Conservation (phyloP, 108 stramenopile species). For the Chaetoceros tenuissimus region DNA sequence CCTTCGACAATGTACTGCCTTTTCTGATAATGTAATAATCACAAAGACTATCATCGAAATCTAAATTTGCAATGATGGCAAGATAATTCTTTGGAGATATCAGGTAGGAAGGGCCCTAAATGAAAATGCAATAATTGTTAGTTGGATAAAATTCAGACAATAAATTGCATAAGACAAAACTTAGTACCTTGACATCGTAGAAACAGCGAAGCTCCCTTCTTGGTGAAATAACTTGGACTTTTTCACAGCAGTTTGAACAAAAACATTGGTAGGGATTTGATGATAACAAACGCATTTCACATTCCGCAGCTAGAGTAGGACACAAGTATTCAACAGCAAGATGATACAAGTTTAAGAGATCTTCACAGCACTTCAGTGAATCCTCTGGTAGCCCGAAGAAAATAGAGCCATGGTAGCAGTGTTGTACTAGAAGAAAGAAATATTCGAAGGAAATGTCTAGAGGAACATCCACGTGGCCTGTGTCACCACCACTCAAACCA, state of each 20-base stretch:
- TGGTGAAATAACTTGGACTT: no score
- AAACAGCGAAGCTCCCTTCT: no score
- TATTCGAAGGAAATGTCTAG: constrained; percentile 30
- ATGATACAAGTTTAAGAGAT: constrained; percentile 52
- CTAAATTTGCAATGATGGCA: background rate
- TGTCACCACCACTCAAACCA: background rate
- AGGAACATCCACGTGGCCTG: constrained; percentile 3
- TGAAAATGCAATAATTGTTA: background rate
- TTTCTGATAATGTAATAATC: background rate
- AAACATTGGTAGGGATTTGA: constrained; percentile 7
- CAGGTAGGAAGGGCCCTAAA: background rate
- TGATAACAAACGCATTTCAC: constrained; percentile 56
- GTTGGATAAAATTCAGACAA: background rate
- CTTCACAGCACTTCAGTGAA: constrained; percentile 16
- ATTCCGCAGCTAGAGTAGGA: constrained; percentile 52
- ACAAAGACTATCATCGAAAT: background rate
- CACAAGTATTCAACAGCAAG: constrained; percentile 69
- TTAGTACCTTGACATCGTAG: no score
- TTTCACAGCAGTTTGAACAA: constrained; percentile 2
- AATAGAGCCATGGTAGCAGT: constrained; percentile 70
- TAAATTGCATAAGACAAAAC: no score
- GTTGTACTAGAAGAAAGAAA: constrained; percentile 37
- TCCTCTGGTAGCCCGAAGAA: constrained; percentile 25
- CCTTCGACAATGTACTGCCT: background rate
- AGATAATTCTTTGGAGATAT: background rate